Base-by-base conservation (phyloP, 176 grass and related monocot genomes). In the Eleusine indica region DNA sequence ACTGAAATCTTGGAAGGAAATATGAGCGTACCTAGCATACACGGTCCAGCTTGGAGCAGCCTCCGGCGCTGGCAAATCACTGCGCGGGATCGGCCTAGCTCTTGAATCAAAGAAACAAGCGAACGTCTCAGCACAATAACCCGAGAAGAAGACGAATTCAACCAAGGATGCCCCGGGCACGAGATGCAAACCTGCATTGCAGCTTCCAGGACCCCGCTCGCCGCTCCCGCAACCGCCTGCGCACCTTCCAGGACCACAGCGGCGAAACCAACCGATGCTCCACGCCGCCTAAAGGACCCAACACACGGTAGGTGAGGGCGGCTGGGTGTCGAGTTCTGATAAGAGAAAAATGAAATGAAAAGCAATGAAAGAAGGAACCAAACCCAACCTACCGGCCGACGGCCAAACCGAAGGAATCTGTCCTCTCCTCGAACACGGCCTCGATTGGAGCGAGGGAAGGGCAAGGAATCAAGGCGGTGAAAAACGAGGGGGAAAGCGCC, bases 141-240 rank as follows among this genome's bases (percentile, higher is more conserved):
- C 41, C n/a, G 43, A 28, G 22, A 47, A 64, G 11, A 1, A 28
- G 52, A 25, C 39, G 58, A 68, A 73, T 68, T 69, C 29, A 67
- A 32, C 8, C 37, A 19, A 47, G 2, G 30, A 40, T 49, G 61
- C 83, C 37, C 44, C 63, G n/a, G 66, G 12, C 41, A 66, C 68
- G 17, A 79, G 74, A 83, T 60, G 74, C 68, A 25, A 60, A 15
- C 32, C 75, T 46, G 80, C 84, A 90, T 70, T 87, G 84, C 69
- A 29, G 49, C 74, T 72, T 63, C 79, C 42, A 60, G 9, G 29
- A 73, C 62, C 10, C 64, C 21, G 43, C 39, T 19, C 76, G 25
- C 25, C 25, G 25, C 25, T 25, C 25, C 25, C 25, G 25, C 25
- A 25, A 25, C 25, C 25, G 25, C 25, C 25, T 25, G 13, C 40